Base-by-base conservation (phyloP, 2,329 filamentous ascomycete genomes). In the Ambrosiella xylebori region DNA sequence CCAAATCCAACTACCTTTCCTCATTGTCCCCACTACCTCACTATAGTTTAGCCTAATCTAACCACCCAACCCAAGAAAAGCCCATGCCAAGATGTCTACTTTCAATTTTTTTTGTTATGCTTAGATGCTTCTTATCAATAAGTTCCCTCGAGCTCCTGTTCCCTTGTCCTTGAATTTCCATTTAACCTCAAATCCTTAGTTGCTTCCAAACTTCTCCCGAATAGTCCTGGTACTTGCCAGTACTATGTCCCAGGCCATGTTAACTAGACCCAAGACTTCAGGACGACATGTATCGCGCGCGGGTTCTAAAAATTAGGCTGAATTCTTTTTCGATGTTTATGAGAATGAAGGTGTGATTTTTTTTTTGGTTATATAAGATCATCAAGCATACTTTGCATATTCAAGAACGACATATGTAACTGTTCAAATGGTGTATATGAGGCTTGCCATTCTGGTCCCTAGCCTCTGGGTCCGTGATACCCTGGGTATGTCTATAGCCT, bases 151-250 rank as follows among this genome's bases (percentile, higher is more conserved):
- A 19, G 5, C 11, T 15, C 27, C 4, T 15, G 11, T 19, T 27
- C 27, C 11, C 13, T n/a, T 51, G 5, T 35, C 47, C 47, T 51
- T 27, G 27, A 27, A 27, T 4, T 27, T 27, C 37, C 47, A 51
- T 51, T 51, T 51, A 51, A 51, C 27, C 47, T 51, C 27, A 36
- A 36, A 51, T 51, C 47, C 47, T 51, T 51, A 51, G 47, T 47
- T 47, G 27, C 27, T 5, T 27, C 2, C 44, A 5, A 7, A 47
- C 44, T 13, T 41, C 11, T 47, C 7, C 2, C 5, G n/a, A 47
- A 8, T 13, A 8, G n/a, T 8, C 44, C 11, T 47, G 12, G 11
- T 47, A 6, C 12, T 17, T 47, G 44, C n/a, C 19, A 17, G 44
- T 13, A 7, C 44, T 17, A 8, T 8, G 44, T 47, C n/a, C 8